Conservation (phyloP, 345 rosid species). For the Triadica sebifera region DNA sequence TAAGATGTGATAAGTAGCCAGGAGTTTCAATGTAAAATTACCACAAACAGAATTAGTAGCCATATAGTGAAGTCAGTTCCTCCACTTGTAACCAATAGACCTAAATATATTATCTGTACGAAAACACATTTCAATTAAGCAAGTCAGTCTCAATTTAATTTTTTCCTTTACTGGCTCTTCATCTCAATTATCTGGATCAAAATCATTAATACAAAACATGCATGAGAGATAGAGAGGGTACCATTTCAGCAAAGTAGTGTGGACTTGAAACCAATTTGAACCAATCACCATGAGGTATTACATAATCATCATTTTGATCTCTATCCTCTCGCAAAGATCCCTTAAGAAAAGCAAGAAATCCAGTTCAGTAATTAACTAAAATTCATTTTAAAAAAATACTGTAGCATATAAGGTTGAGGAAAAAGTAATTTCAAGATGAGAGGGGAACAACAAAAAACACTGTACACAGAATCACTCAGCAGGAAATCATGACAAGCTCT, state of each 20-base stretch:
- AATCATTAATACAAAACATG: neutral
- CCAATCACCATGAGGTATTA: slow-evolving; percentile 75
- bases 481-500: neutral
- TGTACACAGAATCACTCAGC: neutral
- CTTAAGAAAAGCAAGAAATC: slow-evolving; percentile 22
- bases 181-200: neutral
- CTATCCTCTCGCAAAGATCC: slow-evolving; percentile 50
- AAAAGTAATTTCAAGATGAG: neutral
- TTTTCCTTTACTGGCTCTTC: neutral
- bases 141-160: neutral
- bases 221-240: slow-evolving; percentile 19
- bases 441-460: neutral
- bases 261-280: slow-evolving; percentile 73
- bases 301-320: slow-evolving; percentile 40
- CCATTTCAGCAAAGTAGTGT: slow-evolving; percentile 80
- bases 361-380: neutral
- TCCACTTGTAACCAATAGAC: slow-evolving; percentile 72
- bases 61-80: slow-evolving; percentile 62
- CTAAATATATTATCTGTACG: slow-evolving; percentile 60
- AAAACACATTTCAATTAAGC: neutral
- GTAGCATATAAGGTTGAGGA: neutral
- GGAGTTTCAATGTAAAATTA: slow-evolving; percentile 13
- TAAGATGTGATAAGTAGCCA: neutral
- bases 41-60: slow-evolving; percentile 68
- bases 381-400: neutral